A percentile compares a stretch with the other conserved stretches of the same genome.
phyloP scores from a whole-genome alignment of 768 basidiomycete species.

The Symmetrospora coprosmae region DNA sequence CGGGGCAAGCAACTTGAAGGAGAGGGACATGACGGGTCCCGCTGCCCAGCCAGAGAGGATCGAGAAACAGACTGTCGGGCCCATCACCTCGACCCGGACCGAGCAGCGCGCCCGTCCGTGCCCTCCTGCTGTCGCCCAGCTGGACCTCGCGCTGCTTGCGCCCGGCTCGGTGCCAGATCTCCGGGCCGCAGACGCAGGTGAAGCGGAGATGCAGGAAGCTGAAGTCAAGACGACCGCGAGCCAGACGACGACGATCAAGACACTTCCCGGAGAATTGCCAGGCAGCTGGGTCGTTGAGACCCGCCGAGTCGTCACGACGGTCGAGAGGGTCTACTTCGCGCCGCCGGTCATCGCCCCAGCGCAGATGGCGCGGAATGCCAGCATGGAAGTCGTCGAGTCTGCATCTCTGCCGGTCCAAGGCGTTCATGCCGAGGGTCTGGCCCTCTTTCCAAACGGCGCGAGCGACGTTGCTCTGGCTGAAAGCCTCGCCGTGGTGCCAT shows the following conservation, averaged over 20 bases:
- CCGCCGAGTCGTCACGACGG: slow-evolving; percentile 1
- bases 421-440: not conserved
- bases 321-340: slow-evolving; percentile 9
- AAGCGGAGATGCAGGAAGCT: slow-evolving; percentile 8
- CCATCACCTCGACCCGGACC: too few relatives aligned
- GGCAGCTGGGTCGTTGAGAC: slow-evolving; percentile 16
- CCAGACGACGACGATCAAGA: not conserved
- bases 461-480: not conserved
- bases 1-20: too few relatives aligned
- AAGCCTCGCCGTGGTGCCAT: not conserved
- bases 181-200: too few relatives aligned
- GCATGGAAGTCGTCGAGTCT: not conserved
- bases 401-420: not conserved
- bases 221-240: slow-evolving; percentile 12
- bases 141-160: too few relatives aligned
- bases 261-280: not conserved
- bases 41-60: too few relatives aligned
- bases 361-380: not conserved
- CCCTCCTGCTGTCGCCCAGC: too few relatives aligned
- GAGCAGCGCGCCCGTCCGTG: too few relatives aligned
- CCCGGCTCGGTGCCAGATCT: too few relatives aligned
- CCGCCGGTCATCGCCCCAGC: too few relatives aligned
- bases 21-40: too few relatives aligned
- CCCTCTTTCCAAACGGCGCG: not conserved
- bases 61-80: too few relatives aligned